Evolutionary conservation across 1,284 basidiomycete species (phyloP).

Genomic region (Blastosporella zonata): DNA sequence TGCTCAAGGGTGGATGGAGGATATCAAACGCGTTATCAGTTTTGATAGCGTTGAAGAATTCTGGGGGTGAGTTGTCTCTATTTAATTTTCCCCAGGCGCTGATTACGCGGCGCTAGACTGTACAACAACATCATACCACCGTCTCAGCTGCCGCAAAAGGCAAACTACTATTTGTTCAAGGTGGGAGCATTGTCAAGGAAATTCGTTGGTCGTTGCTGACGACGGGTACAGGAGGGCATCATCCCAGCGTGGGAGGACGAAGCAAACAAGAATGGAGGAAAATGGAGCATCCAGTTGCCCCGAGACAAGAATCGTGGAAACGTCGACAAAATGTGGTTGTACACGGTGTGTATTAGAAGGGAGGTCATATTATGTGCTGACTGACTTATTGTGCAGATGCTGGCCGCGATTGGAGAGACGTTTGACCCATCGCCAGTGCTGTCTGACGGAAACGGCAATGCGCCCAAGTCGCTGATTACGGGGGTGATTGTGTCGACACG

Average conservation of each 20-base stretch:
- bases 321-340: conserved; percentile 97
- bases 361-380: not conserved
- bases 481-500: conserved; percentile 95
- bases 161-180: conserved; percentile 99
- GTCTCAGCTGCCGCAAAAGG: conserved; percentile 90
- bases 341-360: conserved; percentile 64
- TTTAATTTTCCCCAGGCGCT: not conserved
- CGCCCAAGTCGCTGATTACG: conserved; percentile 76
- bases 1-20: conserved; percentile 93
- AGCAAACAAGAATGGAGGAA: conserved; percentile 94
- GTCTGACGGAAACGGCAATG: conserved; percentile 42
- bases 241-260: conserved; percentile 97
- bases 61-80: conserved; percentile 74
- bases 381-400: conserved; percentile 62
- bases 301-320: conserved; percentile 85
- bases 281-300: conserved; percentile 98
- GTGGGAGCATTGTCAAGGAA: conserved; percentile 30
- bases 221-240: conserved; percentile 71
- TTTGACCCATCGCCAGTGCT: conserved; percentile 81
- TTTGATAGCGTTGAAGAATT: conserved; percentile 97
- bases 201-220: conserved; percentile 12
- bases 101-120: conserved; percentile 47
- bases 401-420: conserved; percentile 95
- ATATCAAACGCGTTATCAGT: conserved; percentile 90
- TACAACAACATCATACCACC: conserved; percentile 99